Evolutionary conservation across 257 asterid genomes (phyloP).

Genomic region (Solanum chiquidenum): DNA sequence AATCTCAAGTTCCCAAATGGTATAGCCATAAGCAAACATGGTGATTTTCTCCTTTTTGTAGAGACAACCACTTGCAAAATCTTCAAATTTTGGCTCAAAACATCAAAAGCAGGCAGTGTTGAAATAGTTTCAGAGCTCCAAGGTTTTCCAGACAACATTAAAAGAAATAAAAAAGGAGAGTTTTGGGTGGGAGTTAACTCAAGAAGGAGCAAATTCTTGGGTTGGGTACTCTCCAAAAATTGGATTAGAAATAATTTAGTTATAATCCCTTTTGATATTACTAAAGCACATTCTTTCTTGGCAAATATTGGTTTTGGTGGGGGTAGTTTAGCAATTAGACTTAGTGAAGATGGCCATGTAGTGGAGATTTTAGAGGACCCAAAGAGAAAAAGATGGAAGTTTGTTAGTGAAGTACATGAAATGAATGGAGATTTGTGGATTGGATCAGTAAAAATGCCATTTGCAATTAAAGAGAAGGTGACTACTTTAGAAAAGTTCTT

Average conservation of each 20-base stretch:
- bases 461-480: slow-evolving; percentile 17
- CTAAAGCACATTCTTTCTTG: slow-evolving; percentile 14
- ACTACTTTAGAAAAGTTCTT: not conserved
- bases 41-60: slow-evolving; percentile 42
- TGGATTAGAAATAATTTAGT: slow-evolving; percentile 35
- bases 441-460: slow-evolving; percentile 49
- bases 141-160: slow-evolving; percentile 71
- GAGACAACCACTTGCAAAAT: slow-evolving; percentile 57
- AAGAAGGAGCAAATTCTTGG: slow-evolving; percentile 16
- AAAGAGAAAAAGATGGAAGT: slow-evolving; percentile 31
- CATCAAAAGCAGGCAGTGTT: slow-evolving; percentile 19
- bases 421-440: slow-evolving; percentile 53
- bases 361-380: slow-evolving; percentile 27
- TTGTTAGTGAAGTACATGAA: slow-evolving; percentile 59
- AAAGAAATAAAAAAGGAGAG: slow-evolving; percentile 37
- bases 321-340: slow-evolving; percentile 40
- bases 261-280: slow-evolving; percentile 26
- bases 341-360: slow-evolving; percentile 38
- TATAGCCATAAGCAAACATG: slow-evolving; percentile 43
- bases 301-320: slow-evolving; percentile 9
- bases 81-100: slow-evolving; percentile 41
- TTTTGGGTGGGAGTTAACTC: slow-evolving; percentile 74
- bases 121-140: slow-evolving; percentile 31
- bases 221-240: slow-evolving; percentile 32
- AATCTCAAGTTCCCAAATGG: slow-evolving; percentile 70